These are phyloP conservation scores for Austroboletus eburneus DNA, from an alignment of 768 basidiomycete species.

Conservation along the genomic window DNA sequence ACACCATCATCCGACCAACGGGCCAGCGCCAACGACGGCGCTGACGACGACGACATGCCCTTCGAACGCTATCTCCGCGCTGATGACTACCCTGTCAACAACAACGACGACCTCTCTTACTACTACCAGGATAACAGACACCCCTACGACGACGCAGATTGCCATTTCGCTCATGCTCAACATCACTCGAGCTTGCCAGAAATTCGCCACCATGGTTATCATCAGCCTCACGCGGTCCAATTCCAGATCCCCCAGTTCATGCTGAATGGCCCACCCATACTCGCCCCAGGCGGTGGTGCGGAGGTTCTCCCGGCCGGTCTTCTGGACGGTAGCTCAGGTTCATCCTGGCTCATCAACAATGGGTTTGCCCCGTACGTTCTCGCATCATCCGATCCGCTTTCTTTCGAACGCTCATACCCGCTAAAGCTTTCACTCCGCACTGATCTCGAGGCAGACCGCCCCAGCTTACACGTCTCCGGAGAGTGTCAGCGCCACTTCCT, in stretches of 20 bases:
- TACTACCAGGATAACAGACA: conserved; percentile 13
- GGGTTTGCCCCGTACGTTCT: conserved; percentile 35
- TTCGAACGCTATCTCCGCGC: conserved; percentile 38
- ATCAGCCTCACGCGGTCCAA: conserved; percentile 30
- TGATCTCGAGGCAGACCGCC: conserved; percentile 14
- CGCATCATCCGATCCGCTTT: not conserved
- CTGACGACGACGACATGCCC: conserved; percentile 31
- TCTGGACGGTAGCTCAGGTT: conserved; percentile 20
- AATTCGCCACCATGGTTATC: conserved; percentile 1
- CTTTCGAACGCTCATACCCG: conserved; percentile 14
- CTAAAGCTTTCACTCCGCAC: conserved; percentile 21
- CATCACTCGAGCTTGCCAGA: conserved; percentile 3
- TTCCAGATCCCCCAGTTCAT: conserved; percentile 69
- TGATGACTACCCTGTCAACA: conserved; percentile 12
- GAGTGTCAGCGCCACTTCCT: not conserved
- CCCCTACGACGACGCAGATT: conserved; percentile 10
- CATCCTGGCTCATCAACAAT: conserved; percentile 48
- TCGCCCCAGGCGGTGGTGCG: conserved; percentile 70
- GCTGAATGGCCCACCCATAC: conserved; percentile 50
- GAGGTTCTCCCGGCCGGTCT: conserved; percentile 60
- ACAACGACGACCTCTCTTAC: conserved; percentile 3
- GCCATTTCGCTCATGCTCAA: conserved; percentile 5
- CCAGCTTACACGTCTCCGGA: not conserved
- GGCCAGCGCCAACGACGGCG: not conserved
- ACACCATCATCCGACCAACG: not conserved